Evolutionary conservation across 805 yeast genomes (phyloP), one percentile per base, ranked within the genome.

Genomic region (Nakazawaea molendinolei): DNA sequence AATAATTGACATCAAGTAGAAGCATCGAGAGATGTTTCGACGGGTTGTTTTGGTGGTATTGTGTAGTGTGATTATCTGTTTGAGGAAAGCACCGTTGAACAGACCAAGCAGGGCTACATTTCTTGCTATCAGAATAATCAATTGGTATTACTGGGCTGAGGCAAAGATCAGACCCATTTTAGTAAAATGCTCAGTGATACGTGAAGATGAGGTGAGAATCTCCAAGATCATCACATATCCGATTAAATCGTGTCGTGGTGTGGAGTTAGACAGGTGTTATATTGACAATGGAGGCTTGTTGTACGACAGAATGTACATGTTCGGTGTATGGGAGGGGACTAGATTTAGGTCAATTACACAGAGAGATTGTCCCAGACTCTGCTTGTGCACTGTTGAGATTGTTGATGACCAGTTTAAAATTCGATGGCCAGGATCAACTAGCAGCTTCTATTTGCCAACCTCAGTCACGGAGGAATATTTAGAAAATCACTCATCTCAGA

Each of bases 221-320:
- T 14, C 30, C 3, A 19, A 29, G 15, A 34, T 51, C 10, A 31
- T 42, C 3, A 44, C 48, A 5, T 45, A 51, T 37, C 56, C 56
- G 3, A 44, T 51, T 31, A 51, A 51, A 35, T 50, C 55, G 1
- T 39, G 49, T 22, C 48, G 48, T 3, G 56, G 51, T 3, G 19
- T 48, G 23, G 36, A 12, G 34, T 49, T 49, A 8, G 23, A 40
- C n/a, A 31, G 38, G 2, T 48, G 53, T 49, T 37, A 27, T 17
- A 40, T 51, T 21, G 46, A 48, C 28, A 49, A 45, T 16, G 37
- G 31, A 33, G 56, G 56, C 1, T 38, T 52, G 4, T 42, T 42
- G 13, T 49, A 46, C 28, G 56, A 52, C 34, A 36, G 56, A 33
- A 51, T 51, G 54, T 52, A 50, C 43, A 50, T 46, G 54, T 33